These are phyloP conservation scores for Ustilago loliicola DNA, from an alignment of 1,284 basidiomycete species.

Conservation along the genomic window DNA sequence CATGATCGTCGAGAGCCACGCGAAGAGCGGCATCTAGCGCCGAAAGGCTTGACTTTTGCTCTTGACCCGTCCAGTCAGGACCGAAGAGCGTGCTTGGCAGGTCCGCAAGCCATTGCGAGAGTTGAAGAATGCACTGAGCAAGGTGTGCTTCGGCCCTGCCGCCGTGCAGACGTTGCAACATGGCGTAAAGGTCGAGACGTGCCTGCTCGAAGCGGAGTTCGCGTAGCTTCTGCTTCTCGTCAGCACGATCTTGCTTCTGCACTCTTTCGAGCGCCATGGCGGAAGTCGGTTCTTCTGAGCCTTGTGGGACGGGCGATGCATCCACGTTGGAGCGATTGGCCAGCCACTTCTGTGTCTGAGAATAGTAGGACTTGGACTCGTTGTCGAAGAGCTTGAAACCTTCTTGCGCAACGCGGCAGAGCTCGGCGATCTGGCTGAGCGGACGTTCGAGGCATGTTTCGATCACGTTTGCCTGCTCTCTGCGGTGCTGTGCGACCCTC, in stretches of 20 bases:
- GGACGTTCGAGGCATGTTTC: constrained; percentile 48
- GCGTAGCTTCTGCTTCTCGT: constrained; percentile 61
- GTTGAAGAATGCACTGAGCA: constrained; percentile 31
- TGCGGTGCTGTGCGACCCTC: constrained; percentile 16
- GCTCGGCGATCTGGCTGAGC: constrained; percentile 40
- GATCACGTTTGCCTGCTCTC: constrained; percentile 35
- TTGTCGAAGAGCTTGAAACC: constrained; percentile 52
- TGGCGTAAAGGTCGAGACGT: constrained; percentile 47
- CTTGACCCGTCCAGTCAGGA: constrained; percentile 1
- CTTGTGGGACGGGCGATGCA: not conserved
- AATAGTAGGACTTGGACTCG: constrained; percentile 62
- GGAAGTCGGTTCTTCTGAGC: constrained; percentile 8
- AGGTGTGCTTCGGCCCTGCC: constrained; percentile 53
- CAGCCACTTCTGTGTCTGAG: constrained; percentile 64
- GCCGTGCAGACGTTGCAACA: constrained; percentile 45
- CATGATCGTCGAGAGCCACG: constrained; percentile 15
- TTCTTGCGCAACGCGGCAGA: constrained; percentile 49
- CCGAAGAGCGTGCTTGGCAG: constrained; percentile 18
- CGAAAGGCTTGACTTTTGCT: constrained; percentile 5
- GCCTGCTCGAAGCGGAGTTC: constrained; percentile 57
- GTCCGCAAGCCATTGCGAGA: constrained; percentile 42
- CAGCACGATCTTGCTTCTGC: constrained; percentile 43
- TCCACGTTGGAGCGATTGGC: constrained; percentile 29
- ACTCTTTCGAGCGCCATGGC: constrained; percentile 13
- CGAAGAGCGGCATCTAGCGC: constrained; percentile 15